phyloP scores from a whole-genome alignment of 768 basidiomycete genomes.

The Suillus alpinus region DNA sequence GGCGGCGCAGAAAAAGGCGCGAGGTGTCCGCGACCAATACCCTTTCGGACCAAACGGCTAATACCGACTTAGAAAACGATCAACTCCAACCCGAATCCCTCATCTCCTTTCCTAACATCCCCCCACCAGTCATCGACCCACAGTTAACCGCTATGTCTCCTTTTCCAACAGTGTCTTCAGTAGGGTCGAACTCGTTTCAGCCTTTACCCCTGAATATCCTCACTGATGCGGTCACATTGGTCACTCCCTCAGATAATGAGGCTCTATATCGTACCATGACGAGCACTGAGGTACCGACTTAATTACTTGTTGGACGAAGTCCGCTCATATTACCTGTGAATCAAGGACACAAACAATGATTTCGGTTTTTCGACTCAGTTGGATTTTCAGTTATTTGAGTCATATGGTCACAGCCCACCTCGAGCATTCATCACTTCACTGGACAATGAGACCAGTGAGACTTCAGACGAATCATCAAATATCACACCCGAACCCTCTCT shows the following conservation, averaged over 20 bases:
- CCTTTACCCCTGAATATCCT: conserved; percentile 5
- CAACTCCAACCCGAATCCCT: neutral
- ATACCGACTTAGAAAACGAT: conserved; percentile 1
- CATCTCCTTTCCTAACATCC: conserved; percentile 7
- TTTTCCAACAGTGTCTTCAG: conserved; percentile 11
- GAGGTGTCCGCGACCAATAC: conserved; percentile 6
- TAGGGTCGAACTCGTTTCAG: conserved; percentile 3
- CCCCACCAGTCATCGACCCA: conserved; percentile 22
- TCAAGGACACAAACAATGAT: conserved; percentile 18
- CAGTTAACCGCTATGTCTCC: conserved; percentile 19
- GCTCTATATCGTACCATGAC: conserved; percentile 14
- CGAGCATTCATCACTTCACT: conserved; percentile 11
- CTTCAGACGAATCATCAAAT: conserved; percentile 9
- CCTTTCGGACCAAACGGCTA: conserved; percentile 3
- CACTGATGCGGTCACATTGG: conserved; percentile 9
- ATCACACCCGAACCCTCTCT: conserved; percentile 61
- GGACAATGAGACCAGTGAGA: conserved; percentile 13
- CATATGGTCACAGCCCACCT: conserved; percentile 1
- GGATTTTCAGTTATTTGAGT: conserved; percentile 4
- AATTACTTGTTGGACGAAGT: conserved; percentile 18
- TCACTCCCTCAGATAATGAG: conserved; percentile 7
- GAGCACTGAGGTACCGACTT: conserved; percentile 30
- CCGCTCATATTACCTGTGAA: conserved; percentile 22
- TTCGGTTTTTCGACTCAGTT: conserved; percentile 7
- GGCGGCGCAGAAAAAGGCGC: conserved; percentile 20